phyloP scores from a whole-genome alignment of 306 rosid genomes.

The Trifolium fragiferum region DNA sequence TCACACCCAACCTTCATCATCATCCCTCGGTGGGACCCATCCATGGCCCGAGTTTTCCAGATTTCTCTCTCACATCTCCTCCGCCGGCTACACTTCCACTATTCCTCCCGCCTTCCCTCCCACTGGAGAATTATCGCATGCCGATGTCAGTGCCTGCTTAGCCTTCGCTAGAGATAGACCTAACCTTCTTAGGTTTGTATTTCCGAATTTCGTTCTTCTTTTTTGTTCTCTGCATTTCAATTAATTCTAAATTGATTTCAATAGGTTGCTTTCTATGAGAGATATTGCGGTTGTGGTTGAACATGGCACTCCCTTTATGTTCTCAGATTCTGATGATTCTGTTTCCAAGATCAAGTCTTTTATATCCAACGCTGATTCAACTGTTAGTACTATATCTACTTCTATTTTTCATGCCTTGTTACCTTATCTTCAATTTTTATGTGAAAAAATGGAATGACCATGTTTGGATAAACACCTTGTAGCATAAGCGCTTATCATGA shows the following conservation, averaged over 20 bases:
- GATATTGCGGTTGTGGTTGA: constrained; percentile 68
- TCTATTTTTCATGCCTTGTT: too few species aligned
- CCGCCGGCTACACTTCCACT: constrained; percentile 50
- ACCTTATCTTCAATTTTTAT: not conserved
- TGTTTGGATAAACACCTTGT: not conserved
- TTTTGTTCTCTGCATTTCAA: not conserved
- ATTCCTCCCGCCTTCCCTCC: not conserved
- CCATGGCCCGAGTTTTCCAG: constrained; percentile 72
- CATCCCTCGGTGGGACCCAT: constrained; percentile 33
- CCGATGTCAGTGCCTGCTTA: constrained; percentile 62
- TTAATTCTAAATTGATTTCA: constrained; percentile 18
- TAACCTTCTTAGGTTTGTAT: constrained; percentile 62
- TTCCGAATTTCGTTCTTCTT: not conserved
- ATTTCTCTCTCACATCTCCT: constrained; percentile 56
- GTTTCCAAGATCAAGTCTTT: constrained; percentile 60
- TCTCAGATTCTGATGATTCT: constrained; percentile 56
- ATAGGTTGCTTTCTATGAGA: constrained; percentile 74
- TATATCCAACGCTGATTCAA: constrained; percentile 43
- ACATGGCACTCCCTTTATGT: constrained; percentile 66
- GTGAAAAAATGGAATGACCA: not conserved
- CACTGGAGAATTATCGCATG: constrained; percentile 29
- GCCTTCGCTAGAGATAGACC: constrained; percentile 68
- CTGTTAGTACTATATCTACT: constrained; percentile 51
- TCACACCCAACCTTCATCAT: constrained; percentile 51
- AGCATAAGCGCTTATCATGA: not conserved